Percentiles rank a stretch among this genome's conserved stretches.
Evolutionary conservation across 139 green algal species (phyloP).

Genomic region (Chlamydomonas sp.): DNA sequence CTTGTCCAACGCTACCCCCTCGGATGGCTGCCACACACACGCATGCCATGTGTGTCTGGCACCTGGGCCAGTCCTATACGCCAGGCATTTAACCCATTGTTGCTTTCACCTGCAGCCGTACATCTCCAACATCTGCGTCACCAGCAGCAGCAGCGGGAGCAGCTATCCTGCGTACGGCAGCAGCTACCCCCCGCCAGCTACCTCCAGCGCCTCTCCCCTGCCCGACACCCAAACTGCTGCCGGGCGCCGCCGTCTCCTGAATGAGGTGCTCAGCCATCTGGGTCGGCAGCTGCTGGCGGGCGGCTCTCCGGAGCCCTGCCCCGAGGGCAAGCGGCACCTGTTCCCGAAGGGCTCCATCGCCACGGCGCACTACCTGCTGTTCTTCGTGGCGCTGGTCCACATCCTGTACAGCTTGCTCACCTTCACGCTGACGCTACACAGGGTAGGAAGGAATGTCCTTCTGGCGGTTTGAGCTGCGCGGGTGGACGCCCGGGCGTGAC

Average conservation of each 20-base stretch:
- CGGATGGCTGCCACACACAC: neutral
- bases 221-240: neutral
- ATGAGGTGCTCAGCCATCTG: too few relatives aligned
- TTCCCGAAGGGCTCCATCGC: conserved; percentile 12
- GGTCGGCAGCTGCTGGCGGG: neutral
- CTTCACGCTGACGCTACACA: conserved; percentile 30
- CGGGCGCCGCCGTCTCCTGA: neutral
- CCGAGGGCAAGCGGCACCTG: conserved; percentile 17
- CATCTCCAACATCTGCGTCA: conserved; percentile 25
- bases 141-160: neutral
- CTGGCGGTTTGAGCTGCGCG: neutral
- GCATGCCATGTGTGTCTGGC: too few relatives aligned
- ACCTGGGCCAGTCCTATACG: too few relatives aligned
- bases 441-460: neutral
- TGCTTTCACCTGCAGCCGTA: conserved; percentile 6
- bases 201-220: neutral
- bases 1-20: neutral
- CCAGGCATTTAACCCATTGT: too few relatives aligned
- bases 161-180: too few relatives aligned
- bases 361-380: conserved; percentile 30
- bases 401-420: conserved; percentile 38
- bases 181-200: neutral
- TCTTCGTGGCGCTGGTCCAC: conserved; percentile 31
- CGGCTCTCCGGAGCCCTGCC: neutral
- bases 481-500: too few relatives aligned